phyloP scores from a whole-genome alignment of 345 rosid species.

The Rhodomyrtus tomentosa region DNA sequence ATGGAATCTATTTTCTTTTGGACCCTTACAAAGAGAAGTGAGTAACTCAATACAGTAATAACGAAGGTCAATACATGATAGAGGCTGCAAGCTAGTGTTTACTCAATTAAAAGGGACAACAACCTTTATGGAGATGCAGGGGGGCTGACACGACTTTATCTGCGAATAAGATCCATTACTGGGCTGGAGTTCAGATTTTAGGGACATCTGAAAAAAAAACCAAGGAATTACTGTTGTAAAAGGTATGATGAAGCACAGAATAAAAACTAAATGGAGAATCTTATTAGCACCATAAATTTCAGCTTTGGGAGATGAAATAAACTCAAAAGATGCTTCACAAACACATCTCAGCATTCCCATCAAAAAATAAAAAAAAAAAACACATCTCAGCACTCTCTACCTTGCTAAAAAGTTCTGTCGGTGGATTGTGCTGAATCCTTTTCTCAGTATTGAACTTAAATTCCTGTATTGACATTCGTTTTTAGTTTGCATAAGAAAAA shows the following conservation, averaged over 20 bases:
- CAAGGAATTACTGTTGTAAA: background rate
- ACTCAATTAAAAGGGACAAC: background rate
- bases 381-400: slow-evolving; percentile 27
- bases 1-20: slow-evolving; percentile 78
- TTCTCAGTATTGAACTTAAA: slow-evolving; percentile 56
- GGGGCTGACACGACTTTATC: slow-evolving; percentile 23
- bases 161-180: slow-evolving; percentile 21
- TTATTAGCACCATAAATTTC: background rate
- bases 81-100: background rate
- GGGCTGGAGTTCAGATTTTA: slow-evolving; percentile 45
- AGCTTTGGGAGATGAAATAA: background rate
- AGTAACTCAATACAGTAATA: slow-evolving; percentile 13
- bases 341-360: background rate
- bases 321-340: background rate
- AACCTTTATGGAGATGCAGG: slow-evolving; percentile 40
- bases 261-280: background rate
- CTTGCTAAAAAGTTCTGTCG: slow-evolving; percentile 83
- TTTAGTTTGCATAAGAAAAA: background rate
- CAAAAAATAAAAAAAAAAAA: too few species aligned
- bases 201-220: slow-evolving; percentile 42
- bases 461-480: slow-evolving; percentile 35
- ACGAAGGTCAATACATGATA: background rate
- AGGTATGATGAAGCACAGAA: background rate
- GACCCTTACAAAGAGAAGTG: slow-evolving; percentile 47
- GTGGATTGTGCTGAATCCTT: slow-evolving; percentile 47